A percentile compares a stretch with the other conserved stretches of the same genome.
Conservation (phyloP, 306 rosid species). For the Datisca glomerata region DNA sequence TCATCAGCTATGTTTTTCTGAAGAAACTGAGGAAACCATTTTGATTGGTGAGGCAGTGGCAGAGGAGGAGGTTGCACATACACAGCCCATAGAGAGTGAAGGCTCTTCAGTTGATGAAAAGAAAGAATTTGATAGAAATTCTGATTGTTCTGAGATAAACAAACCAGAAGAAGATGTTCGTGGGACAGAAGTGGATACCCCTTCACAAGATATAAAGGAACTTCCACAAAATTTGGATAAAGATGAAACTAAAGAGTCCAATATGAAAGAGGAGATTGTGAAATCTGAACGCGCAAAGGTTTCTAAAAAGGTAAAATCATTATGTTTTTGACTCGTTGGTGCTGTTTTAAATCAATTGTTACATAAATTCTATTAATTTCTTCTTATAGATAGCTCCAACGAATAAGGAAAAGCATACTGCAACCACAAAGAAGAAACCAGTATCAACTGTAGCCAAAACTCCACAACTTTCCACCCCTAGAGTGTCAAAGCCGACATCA, state of each 20-base stretch:
- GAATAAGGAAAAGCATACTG: slow-evolving; percentile 32
- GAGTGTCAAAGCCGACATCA: slow-evolving; percentile 36
- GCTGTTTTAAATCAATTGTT: background rate
- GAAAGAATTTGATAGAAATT: slow-evolving; percentile 22
- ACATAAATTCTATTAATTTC: slow-evolving; percentile 12
- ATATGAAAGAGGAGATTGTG: slow-evolving; percentile 30
- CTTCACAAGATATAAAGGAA: slow-evolving; percentile 27
- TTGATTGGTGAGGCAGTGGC: slow-evolving; percentile 27
- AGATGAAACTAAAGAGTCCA: slow-evolving; percentile 27
- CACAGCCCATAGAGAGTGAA: slow-evolving; percentile 21
- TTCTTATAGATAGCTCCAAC: slow-evolving; percentile 36
- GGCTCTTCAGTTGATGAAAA: slow-evolving; percentile 22
- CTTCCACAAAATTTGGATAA: slow-evolving; percentile 21
- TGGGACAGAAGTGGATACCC: slow-evolving; percentile 24
- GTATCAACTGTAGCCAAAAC: slow-evolving; percentile 30
- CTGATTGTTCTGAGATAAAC: slow-evolving; percentile 22
- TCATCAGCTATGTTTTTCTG: slow-evolving; percentile 16
- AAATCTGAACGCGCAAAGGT: slow-evolving; percentile 30
- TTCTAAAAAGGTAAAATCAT: slow-evolving; percentile 41
- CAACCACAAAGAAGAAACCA: slow-evolving; percentile 50
- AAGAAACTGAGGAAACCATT: slow-evolving; percentile 15
- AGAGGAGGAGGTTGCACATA: slow-evolving; percentile 27
- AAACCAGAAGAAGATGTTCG: slow-evolving; percentile 29
- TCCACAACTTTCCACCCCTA: slow-evolving; percentile 38
- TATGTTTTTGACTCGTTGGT: background rate